Conservation (phyloP, 1,284 basidiomycete genomes). For the Rhodotorula glutinis region DNA sequence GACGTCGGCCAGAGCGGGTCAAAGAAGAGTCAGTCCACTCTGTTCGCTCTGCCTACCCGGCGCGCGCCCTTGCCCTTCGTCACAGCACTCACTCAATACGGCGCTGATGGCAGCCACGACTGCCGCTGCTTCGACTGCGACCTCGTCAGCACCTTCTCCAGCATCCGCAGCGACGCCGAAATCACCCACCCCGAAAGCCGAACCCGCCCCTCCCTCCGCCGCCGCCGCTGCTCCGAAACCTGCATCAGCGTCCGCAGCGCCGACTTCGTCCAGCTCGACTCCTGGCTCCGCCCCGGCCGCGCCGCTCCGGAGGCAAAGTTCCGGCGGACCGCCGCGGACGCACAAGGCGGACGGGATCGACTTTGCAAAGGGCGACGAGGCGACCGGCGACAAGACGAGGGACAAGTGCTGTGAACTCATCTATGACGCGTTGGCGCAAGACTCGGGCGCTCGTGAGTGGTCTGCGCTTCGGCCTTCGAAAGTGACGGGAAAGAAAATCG, state of each 20-base stretch:
- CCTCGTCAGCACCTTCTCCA: constrained; percentile 12
- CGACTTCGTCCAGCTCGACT: neutral
- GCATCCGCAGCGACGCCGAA: constrained; percentile 11
- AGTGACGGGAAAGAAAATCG: no score
- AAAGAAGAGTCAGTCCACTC: constrained; percentile 27
- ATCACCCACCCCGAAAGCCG: constrained; percentile 10
- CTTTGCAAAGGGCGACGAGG: constrained; percentile 51
- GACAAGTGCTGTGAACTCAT: constrained; percentile 87
- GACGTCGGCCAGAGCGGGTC: constrained; percentile 31
- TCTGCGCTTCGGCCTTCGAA: neutral
- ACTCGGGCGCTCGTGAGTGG: constrained; percentile 77
- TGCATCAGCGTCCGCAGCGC: neutral
- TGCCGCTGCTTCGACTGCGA: constrained; percentile 11
- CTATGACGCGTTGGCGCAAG: constrained; percentile 81
- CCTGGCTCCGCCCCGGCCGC: neutral
- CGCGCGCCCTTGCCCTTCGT: no score
- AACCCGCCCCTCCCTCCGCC: neutral
- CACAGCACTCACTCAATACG: neutral
- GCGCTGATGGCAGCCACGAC: neutral
- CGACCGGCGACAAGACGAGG: constrained; percentile 65
- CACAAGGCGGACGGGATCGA: constrained; percentile 67
- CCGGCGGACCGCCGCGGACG: constrained; percentile 53
- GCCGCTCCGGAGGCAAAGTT: constrained; percentile 20
- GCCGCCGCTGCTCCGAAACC: no score
- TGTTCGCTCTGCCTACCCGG: no score